Conservation (phyloP, 2,329 filamentous ascomycete species). For the Raffaelea arxii region DNA sequence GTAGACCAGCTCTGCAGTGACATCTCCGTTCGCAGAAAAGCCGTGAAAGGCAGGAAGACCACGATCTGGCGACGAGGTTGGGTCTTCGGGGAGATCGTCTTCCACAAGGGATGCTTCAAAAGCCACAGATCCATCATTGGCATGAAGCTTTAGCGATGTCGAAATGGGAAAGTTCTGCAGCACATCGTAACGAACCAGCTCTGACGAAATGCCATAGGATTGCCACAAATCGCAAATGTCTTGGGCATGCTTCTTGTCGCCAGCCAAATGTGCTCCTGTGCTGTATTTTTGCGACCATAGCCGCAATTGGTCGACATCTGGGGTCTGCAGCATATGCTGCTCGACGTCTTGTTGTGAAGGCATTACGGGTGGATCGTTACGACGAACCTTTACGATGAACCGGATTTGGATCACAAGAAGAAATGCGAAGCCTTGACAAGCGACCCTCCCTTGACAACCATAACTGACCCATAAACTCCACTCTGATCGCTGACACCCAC, state of each 20-base stretch:
- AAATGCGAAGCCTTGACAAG: no score
- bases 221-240: constrained; percentile 1
- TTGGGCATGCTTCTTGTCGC: not conserved
- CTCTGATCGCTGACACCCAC: no score
- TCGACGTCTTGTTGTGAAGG: not conserved
- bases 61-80: not conserved
- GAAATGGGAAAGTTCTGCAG: not conserved
- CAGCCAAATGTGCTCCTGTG: not conserved
- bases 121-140: not conserved
- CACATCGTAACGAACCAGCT: not conserved
- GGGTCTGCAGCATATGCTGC: not conserved
- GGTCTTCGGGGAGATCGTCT: constrained; percentile 1
- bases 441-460: no score
- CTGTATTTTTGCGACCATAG: not conserved
- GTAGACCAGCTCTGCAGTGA: not conserved
- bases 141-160: not conserved
- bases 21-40: not conserved
- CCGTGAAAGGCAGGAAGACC: constrained; percentile 1
- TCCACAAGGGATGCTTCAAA: not conserved
- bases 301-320: not conserved
- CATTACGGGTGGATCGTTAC: no score
- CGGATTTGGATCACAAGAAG: no score
- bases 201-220: not conserved
- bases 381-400: no score
- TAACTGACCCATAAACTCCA: no score